phyloP scores from a whole-genome alignment of 2,329 filamentous ascomycete species.

The Hirsutella thompsonii region DNA sequence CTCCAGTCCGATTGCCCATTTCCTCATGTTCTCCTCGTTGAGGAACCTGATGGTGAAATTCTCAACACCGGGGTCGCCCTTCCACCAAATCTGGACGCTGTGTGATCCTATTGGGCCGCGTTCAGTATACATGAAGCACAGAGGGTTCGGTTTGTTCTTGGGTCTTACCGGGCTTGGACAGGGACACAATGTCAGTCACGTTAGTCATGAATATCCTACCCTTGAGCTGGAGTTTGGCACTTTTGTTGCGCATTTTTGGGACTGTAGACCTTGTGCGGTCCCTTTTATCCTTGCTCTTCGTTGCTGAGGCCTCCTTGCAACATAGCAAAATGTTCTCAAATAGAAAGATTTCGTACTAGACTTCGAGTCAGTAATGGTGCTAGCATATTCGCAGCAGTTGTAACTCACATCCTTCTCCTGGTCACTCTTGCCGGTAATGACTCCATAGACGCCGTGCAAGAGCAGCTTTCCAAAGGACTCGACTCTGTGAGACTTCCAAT shows the following conservation, averaged over 20 bases:
- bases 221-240: constrained; percentile 83
- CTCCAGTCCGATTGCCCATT: constrained; percentile 75
- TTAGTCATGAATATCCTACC: constrained; percentile 99
- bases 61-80: constrained; percentile 87
- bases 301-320: constrained; percentile 86
- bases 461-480: constrained; percentile 86
- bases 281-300: constrained; percentile 70
- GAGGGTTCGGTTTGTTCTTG: too few relatives aligned
- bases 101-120: constrained; percentile 58
- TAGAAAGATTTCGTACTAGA: constrained; percentile 89
- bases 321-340: constrained; percentile 93
- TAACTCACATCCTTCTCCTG: constrained; percentile 73
- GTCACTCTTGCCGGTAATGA: constrained; percentile 80
- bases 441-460: constrained; percentile 79
- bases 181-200: constrained; percentile 83
- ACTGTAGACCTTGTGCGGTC: constrained; percentile 44
- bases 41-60: constrained; percentile 91
- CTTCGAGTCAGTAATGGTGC: background rate
- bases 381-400: background rate
- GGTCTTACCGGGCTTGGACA: constrained; percentile 84
- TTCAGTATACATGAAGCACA: too few relatives aligned
- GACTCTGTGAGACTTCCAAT: constrained; percentile 90
- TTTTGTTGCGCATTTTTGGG: constrained; percentile 49
- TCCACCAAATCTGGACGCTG: constrained; percentile 97
- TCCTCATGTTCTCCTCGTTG: constrained; percentile 86